Conservation (phyloP, 495 filamentous ascomycete species). For the Ascobolus immersus region DNA sequence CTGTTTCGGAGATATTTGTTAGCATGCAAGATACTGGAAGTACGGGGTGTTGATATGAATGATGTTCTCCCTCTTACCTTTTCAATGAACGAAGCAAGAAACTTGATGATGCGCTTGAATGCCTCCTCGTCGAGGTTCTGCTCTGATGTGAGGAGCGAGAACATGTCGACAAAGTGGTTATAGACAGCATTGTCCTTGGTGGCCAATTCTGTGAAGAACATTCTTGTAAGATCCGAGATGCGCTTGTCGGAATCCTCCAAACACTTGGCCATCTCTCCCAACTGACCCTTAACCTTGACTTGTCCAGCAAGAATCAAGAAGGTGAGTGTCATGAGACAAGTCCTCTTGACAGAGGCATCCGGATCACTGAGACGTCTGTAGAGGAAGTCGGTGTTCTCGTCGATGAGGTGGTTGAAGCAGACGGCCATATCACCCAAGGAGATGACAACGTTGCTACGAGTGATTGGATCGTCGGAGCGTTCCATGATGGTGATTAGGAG, state of each 20-base stretch:
- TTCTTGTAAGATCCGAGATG: slow-evolving; percentile 74
- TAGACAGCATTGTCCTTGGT: slow-evolving; percentile 98
- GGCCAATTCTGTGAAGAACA: slow-evolving; percentile 95
- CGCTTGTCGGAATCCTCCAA: slow-evolving; percentile 82
- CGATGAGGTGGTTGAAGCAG: slow-evolving; percentile 96
- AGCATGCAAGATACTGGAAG: slow-evolving; percentile 6
- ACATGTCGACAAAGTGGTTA: slow-evolving; percentile 99
- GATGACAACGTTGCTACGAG: slow-evolving; percentile 85
- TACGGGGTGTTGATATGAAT: not conserved
- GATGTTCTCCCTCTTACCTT: slow-evolving; percentile 65
- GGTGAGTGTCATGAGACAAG: slow-evolving; percentile 93
- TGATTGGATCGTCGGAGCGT: slow-evolving; percentile 65
- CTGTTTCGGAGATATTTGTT: no score
- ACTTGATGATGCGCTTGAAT: slow-evolving; percentile 65
- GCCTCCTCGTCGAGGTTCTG: slow-evolving; percentile 56
- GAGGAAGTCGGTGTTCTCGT: slow-evolving; percentile 96
- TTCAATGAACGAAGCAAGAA: slow-evolving; percentile 83
- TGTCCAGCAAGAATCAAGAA: slow-evolving; percentile 94
- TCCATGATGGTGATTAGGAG: slow-evolving; percentile 96
- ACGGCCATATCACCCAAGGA: slow-evolving; percentile 97
- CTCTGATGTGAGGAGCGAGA: slow-evolving; percentile 68
- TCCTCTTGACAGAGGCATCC: slow-evolving; percentile 77
- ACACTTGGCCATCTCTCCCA: slow-evolving; percentile 98
- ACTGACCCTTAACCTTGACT: slow-evolving; percentile 98
- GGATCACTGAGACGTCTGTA: slow-evolving; percentile 77